Base-by-base conservation (phyloP, 345 rosid species). In the Excoecaria agallocha region DNA sequence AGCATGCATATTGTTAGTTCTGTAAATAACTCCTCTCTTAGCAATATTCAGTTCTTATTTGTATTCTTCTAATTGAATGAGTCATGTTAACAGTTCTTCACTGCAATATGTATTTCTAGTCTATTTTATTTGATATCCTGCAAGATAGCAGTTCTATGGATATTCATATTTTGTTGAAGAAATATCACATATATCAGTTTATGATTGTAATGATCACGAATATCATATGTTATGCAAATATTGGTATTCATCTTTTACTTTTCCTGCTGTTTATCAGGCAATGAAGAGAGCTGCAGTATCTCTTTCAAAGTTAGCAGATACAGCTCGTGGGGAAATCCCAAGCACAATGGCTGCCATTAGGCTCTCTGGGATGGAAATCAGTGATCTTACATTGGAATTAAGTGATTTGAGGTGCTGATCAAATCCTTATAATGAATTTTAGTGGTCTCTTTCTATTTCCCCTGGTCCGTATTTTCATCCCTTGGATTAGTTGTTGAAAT, bases 281-380 rank as follows among this genome's bases (percentile, higher is more conserved):
- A 84, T 93, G 87, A 85, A 91, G 17, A 90, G 87, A 85, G 97
- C 96, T 56, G 99, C 98, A 71, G 83, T 80, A 77, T 91, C 99
- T 72, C 90, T 93, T 60, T 78, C 98, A 17, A 96, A 91, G 86
- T 81, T 96, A 69, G 98, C 98, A 5, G 97, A 91, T 79, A 82
- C 90, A n/a, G 97, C 98, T 66, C 88, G 95, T 22, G 91, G 88
- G 81, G 98, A 96, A 80, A 92, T 93, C 51, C 99, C 97, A 3
- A 83, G 95, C 80, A 96, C 98, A 22, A 90, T 96, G 90, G 96
- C 93, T 60, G 96, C 96, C 19, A 84, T 93, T 41, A 88, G 98
- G 87, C 93, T 96, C 63, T 96, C 97, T 1, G 93, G 97, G 78
- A 90, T 96, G 99, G 99, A 96, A 80, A 88, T 96, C 74, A 96